phyloP scores from a whole-genome alignment of 768 basidiomycete genomes.

The Naganishia vaughanmartiniae region DNA sequence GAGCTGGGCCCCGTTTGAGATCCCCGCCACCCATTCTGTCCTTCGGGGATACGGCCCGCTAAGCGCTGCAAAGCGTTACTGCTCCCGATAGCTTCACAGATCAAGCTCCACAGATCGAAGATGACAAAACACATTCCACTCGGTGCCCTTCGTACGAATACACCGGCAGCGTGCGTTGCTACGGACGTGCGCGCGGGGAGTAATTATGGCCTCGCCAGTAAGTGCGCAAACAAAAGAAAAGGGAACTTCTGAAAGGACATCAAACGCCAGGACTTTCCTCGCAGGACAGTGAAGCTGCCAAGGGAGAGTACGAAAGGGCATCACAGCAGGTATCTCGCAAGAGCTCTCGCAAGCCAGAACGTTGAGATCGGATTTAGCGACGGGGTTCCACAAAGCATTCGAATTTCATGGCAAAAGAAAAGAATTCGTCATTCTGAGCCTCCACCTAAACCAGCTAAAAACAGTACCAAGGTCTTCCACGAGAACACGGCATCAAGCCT shows the following conservation, averaged over 20 bases:
- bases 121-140: slow-evolving; percentile 2
- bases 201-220: no score
- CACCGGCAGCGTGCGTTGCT: no score
- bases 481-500: neutral
- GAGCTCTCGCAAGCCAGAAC: no score
- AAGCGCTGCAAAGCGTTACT: neutral
- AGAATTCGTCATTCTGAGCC: neutral
- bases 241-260: no score
- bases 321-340: no score
- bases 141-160: neutral
- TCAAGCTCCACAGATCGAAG: neutral
- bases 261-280: no score
- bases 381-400: no score
- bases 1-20: slow-evolving; percentile 3
- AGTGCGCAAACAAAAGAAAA: neutral
- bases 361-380: no score
- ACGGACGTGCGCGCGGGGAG: no score
- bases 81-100: neutral
- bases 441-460: neutral
- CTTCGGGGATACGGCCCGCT: neutral
- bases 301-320: no score
- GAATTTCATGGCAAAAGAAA: neutral
- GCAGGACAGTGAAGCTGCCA: no score
- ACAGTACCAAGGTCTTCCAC: neutral
- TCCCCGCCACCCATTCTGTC: neutral